These are phyloP conservation scores for Kwoniella heveanensis DNA, from an alignment of 768 basidiomycete genomes.

Conservation along the genomic window DNA sequence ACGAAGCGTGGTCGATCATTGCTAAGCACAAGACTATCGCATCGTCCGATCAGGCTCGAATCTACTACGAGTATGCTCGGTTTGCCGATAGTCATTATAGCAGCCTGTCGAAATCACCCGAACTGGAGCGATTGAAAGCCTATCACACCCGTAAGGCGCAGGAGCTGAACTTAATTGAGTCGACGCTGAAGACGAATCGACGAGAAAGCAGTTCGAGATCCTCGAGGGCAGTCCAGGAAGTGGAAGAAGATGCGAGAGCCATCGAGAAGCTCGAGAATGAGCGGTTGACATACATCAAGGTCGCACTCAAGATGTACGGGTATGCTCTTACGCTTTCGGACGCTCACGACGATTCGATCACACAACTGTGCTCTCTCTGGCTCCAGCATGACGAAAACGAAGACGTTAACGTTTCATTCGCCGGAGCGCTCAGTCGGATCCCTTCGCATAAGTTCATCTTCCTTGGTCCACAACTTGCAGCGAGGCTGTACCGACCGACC, in stretches of 20 bases:
- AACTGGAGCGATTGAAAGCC: slow-evolving; percentile 68
- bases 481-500: slow-evolving; percentile 67
- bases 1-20: slow-evolving; percentile 61
- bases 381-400: slow-evolving; percentile 74
- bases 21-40: slow-evolving; percentile 18
- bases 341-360: slow-evolving; percentile 73
- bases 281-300: slow-evolving; percentile 67
- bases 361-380: slow-evolving; percentile 88
- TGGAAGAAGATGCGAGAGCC: slow-evolving; percentile 33
- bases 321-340: slow-evolving; percentile 71
- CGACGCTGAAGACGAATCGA: slow-evolving; percentile 13
- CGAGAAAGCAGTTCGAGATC: slow-evolving; percentile 13
- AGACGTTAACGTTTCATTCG: slow-evolving; percentile 59
- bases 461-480: slow-evolving; percentile 88
- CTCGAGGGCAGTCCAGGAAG: slow-evolving; percentile 16
- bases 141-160: slow-evolving; percentile 70
- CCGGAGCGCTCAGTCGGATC: slow-evolving; percentile 63
- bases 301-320: slow-evolving; percentile 84
- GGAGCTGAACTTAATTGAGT: slow-evolving; percentile 15
- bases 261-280: slow-evolving; percentile 63
- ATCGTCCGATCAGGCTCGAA: slow-evolving; percentile 19
- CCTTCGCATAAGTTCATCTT: slow-evolving; percentile 89
- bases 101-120: slow-evolving; percentile 68
- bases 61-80: slow-evolving; percentile 67
- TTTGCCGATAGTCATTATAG: slow-evolving; percentile 90